A percentile compares a stretch with the other conserved stretches of the same genome.
phyloP scores from a whole-genome alignment of 2,329 filamentous ascomycete species.

The Graphilbum sp. region DNA sequence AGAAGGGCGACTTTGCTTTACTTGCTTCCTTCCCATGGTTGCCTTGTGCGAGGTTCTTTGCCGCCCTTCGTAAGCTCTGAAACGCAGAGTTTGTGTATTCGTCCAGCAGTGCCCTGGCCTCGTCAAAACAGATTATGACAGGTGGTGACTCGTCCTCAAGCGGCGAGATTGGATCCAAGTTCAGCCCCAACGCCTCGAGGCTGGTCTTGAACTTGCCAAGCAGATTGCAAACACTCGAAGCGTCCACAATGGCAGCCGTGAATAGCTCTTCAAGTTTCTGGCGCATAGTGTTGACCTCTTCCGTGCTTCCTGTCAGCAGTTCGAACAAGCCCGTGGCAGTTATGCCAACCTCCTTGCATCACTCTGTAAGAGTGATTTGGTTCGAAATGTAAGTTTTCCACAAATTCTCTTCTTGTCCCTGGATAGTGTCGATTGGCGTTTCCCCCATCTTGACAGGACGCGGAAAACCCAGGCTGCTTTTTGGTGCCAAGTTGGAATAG shows the following conservation, averaged over 20 bases:
- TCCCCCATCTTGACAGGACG: not conserved
- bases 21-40: not conserved
- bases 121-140: conserved; percentile 1
- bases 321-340: not conserved
- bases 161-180: not conserved
- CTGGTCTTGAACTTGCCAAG: not conserved
- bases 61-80: conserved; percentile 3
- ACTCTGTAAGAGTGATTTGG: not conserved
- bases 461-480: not conserved
- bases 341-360: not conserved
- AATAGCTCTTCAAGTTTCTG: not conserved
- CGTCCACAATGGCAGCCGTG: not conserved
- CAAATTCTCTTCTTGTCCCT: not conserved
- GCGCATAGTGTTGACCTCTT: not conserved
- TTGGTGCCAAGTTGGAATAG: not conserved
- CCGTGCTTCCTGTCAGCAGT: not conserved
- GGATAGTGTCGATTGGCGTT: not conserved
- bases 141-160: not conserved
- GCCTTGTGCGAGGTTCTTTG: not conserved
- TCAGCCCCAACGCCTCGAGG: not conserved
- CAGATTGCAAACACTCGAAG: not conserved
- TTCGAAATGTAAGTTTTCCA: not conserved
- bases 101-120: not conserved
- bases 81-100: not conserved
- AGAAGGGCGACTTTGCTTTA: not conserved